Conservation (phyloP, 2,329 filamentous ascomycete genomes). For the Apiospora arundinis region DNA sequence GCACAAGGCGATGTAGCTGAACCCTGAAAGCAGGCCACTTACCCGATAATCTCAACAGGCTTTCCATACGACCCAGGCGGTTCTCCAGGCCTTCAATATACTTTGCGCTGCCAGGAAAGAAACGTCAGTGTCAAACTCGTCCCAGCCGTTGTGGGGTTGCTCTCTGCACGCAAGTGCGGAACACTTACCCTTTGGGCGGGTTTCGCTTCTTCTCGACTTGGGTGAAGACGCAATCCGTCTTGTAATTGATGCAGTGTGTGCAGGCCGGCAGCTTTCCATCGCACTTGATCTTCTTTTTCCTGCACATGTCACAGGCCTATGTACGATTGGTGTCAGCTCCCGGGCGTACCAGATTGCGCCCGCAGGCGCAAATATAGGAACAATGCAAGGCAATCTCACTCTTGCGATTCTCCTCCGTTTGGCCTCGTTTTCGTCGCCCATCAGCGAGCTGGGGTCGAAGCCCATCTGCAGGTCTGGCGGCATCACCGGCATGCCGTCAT, state of each 20-base stretch:
- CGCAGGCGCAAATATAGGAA: background rate
- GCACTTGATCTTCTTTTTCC: constrained; percentile 97
- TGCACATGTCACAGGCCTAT: constrained; percentile 95
- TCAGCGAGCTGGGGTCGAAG: constrained; percentile 59
- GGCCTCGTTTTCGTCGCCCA: constrained; percentile 77
- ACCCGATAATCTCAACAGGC: constrained; percentile 83
- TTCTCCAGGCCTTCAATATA: constrained; percentile 98
- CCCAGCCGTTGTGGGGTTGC: background rate
- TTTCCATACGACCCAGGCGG: constrained; percentile 93
- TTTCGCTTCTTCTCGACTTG: constrained; percentile 99
- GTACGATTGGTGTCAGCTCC: constrained; percentile 31
- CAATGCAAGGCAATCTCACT: constrained; percentile 57
- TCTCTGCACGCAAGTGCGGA: constrained; percentile 16
- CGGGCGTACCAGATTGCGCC: background rate
- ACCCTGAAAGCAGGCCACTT: constrained; percentile 31
- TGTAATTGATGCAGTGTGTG: constrained; percentile 96
- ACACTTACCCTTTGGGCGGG: constrained; percentile 87
- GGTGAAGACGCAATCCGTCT: constrained; percentile 96
- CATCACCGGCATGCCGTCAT: constrained; percentile 65
- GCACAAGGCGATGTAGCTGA: constrained; percentile 8
- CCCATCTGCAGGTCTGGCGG: constrained; percentile 67
- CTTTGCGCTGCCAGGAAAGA: constrained; percentile 70
- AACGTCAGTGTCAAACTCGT: constrained; percentile 21
- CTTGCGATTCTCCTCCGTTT: constrained; percentile 89
- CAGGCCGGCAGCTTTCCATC: constrained; percentile 95